Evolutionary conservation across 2,329 filamentous ascomycete genomes (phyloP), one percentile per base, ranked within the genome.

Genomic region (Colletotrichum coccodes): DNA sequence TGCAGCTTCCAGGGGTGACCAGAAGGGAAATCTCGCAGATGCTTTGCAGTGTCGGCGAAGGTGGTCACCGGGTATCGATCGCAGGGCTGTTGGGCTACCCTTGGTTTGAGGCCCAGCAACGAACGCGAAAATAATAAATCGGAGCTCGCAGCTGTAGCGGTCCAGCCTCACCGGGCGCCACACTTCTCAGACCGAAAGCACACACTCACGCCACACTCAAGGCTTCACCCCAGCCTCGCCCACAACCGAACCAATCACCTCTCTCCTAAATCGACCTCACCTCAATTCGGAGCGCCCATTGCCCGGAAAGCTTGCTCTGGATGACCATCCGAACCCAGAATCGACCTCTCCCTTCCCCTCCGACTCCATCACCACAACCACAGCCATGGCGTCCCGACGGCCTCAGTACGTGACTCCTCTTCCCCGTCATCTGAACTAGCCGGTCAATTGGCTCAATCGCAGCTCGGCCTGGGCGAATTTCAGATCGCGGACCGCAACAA

Each of bases 351-450:
- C 56, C 49, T 64, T 54, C 61, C 60, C 52, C 61, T 40, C 65
- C 53, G 46, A 36, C 44, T 42, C 61, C 61, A 65, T 68, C 61
- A 65, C 49, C 61, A 60, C 61, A 56, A 56, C 68, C 75, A 72
- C 71, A 71, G 82, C 64, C 71, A 84, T 84, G 82, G 75, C 82
- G 73, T 75, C 77, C 71, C 81, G 82, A 81, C 76, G 80, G 75
- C 69, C 82, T 71, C 76, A 82, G 82, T 84, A 80, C 63, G 82
- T 81, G 49, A 36, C 38, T 30, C 40, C 12, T 53, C 49, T 30
- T 1, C 6, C 59, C 28, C 6, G 18, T 16, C 47, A 30, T 18
- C 12, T 16, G 23, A 14, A 11, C 0, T 1, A 26, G 8, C 42
- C 16, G 28, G 42, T 16, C 65, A 68, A 65, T 63, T 66, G 69